phyloP scores from a whole-genome alignment of 441 rosid species.

The Dalechampia spathulata region DNA sequence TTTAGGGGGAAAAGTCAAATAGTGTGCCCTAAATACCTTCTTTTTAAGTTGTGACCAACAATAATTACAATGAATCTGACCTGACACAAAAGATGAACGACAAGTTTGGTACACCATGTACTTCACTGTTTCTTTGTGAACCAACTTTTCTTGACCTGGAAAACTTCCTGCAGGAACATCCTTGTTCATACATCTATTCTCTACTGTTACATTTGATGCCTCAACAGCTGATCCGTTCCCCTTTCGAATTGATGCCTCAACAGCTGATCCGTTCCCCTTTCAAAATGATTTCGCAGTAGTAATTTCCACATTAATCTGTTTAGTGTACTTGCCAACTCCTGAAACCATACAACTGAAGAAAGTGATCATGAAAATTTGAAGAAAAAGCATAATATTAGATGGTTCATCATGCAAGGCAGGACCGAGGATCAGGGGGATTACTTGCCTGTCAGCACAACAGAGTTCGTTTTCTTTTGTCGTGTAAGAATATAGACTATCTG shows the following conservation, averaged over 20 bases:
- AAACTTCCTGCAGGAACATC: slow-evolving; percentile 7
- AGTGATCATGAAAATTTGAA: no score
- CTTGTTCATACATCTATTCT: slow-evolving; percentile 13
- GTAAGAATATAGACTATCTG: no score
- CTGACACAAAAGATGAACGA: slow-evolving; percentile 26
- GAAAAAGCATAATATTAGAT: no score
- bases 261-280: no score
- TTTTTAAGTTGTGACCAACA: no score
- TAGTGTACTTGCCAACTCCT: slow-evolving; percentile 21
- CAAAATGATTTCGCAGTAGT: no score
- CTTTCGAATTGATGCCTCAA: slow-evolving; percentile 4
- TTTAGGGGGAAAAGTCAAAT: no score
- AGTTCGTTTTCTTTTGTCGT: no score
- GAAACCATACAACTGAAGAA: neutral
- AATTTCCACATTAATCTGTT: slow-evolving; percentile 23
- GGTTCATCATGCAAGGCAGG: no score
- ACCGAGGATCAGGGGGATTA: no score
- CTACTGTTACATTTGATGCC: slow-evolving; percentile 16
- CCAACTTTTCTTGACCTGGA: slow-evolving; percentile 13
- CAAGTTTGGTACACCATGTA: slow-evolving; percentile 28
- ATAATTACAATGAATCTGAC: slow-evolving; percentile 22
- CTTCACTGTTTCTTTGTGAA: slow-evolving; percentile 26
- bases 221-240: slow-evolving; percentile 9
- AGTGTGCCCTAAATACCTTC: no score
- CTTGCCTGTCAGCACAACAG: no score